phyloP scores from a whole-genome alignment of 345 rosid species.

The Ceriops tagal region DNA sequence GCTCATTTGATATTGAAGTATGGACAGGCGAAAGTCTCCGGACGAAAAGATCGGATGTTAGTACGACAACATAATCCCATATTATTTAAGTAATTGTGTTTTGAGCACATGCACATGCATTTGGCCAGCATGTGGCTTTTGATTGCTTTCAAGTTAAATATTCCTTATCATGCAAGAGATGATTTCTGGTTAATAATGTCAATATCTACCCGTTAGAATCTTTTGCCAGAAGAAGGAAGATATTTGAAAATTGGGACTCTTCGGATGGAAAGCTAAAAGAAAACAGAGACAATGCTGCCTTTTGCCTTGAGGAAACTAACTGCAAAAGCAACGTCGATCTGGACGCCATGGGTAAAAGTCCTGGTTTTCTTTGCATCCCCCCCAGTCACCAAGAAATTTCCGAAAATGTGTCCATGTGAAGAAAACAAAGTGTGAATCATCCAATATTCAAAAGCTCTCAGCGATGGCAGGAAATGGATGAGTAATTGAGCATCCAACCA shows the following conservation, averaged over 20 bases:
- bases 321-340: too few species aligned
- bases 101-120: neutral
- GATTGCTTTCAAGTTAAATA: slow-evolving; percentile 16
- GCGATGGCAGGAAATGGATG: too few species aligned
- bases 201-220: slow-evolving; percentile 25
- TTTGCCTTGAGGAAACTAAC: too few species aligned
- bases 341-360: too few species aligned
- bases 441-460: too few species aligned
- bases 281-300: neutral
- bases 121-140: neutral
- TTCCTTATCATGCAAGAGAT: slow-evolving; percentile 18
- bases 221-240: slow-evolving; percentile 1
- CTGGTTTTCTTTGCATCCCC: too few species aligned
- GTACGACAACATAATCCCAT: neutral
- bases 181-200: slow-evolving; percentile 8
- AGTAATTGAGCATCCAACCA: too few species aligned
- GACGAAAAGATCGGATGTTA: slow-evolving; percentile 7
- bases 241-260: neutral
- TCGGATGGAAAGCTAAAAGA: neutral
- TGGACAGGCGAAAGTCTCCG: neutral
- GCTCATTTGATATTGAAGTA: too few species aligned
- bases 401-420: too few species aligned
- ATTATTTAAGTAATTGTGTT: too few species aligned
- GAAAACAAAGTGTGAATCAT: too few species aligned
- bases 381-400: too few species aligned